A percentile compares a stretch with the other conserved stretches of the same genome.
Evolutionary conservation across 1,284 basidiomycete species (phyloP).

Genomic region (Pyrrhoderma lamaoense): DNA sequence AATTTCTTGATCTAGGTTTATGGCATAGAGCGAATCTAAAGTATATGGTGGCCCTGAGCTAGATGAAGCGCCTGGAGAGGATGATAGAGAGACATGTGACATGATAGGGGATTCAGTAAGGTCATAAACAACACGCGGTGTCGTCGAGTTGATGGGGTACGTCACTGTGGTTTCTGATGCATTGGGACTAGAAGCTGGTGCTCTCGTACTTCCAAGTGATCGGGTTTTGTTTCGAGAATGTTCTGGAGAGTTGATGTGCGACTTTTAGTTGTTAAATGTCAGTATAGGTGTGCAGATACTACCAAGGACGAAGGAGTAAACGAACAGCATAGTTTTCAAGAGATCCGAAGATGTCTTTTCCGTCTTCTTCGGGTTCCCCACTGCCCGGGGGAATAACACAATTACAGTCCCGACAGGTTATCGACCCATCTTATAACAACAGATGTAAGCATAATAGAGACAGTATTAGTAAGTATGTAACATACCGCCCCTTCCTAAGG

Average conservation of each 20-base stretch:
- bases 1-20: conserved; percentile 9
- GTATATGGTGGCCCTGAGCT: background rate
- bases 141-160: background rate
- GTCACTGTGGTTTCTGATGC: background rate
- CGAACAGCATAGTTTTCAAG: conserved; percentile 10
- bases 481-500: conserved; percentile 6
- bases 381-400: conserved; percentile 4
- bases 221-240: conserved; percentile 4
- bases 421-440: conserved; percentile 1
- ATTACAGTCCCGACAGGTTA: conserved; percentile 9
- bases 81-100: background rate
- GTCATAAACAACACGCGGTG: background rate
- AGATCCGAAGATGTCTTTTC: conserved; percentile 13
- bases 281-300: background rate
- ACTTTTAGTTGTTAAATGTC: background rate
- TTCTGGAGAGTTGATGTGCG: background rate
- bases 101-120: background rate
- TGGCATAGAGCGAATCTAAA: conserved; percentile 5
- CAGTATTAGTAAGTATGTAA: background rate
- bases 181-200: background rate
- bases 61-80: background rate
- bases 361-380: conserved; percentile 12
- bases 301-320: background rate
- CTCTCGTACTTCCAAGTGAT: background rate
- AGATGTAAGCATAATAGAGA: background rate